Base-by-base conservation (phyloP, 306 rosid species). In the Rosa lucieae region DNA sequence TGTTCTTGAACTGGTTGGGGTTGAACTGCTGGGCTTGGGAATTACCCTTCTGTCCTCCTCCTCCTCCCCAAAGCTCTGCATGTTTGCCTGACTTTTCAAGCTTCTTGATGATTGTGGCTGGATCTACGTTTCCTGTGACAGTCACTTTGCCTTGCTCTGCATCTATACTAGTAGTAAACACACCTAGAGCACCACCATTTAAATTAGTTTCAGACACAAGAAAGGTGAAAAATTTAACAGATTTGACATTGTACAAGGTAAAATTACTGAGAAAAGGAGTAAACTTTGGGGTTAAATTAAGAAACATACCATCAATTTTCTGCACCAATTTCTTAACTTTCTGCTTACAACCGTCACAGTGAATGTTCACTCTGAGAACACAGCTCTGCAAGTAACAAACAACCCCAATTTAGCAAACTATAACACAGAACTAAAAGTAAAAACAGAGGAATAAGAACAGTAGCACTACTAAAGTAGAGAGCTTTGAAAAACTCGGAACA, bases 311-410 rank as follows among this genome's bases (percentile, higher is more conserved):
- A 0, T 95, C 99, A 46, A 93, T 91, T 86, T 92, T 95, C 92
- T 89, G 97, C 53, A 95, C 83, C 15, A 83, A 56, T 89, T 95
- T 95, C 93, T 72, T 87, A 1, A 95, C 97, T 87, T 91, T 91
- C 74, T 90, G 87, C 77, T 83, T 90, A 83, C 98, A 95, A 4
- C 98, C 99, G 32, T 91, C 96, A 29, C 99, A 95, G 85, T 91
- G 90, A 77, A 95, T 93, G 72, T 90, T 90, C 0, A 95, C 98
- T 73, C 87, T 89, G 56, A 91, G 92, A 76, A 87, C 87, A 77
- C 88, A 95, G 76, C 82, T 90, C 99, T 93, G 86, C 77, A 85
- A 43, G 70, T 12, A 35, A 74, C 26, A 79, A 72, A 10, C n/a
- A 42, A 85, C 49, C n/a, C 42, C 29, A 70, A 52, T 37, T 67